Percentiles rank a stretch among this genome's conserved stretches.
phyloP scores from a whole-genome alignment of 2,329 filamentous ascomycete species.

The Tolypocladium ovalisporum region DNA sequence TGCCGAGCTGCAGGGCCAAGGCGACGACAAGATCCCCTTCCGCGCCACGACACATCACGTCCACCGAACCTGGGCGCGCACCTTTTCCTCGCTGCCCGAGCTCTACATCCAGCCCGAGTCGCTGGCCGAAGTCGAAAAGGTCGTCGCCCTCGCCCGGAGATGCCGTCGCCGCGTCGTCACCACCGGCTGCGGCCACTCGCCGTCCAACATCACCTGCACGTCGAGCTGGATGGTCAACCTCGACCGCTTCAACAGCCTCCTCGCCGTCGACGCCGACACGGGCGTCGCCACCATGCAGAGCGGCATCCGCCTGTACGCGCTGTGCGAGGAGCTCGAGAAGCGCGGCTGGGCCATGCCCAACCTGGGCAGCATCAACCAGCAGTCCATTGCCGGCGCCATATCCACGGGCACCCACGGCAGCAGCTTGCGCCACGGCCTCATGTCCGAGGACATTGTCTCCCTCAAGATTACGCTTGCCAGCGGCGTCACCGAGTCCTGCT shows the following conservation, averaged over 20 bases:
- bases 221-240: constrained; percentile 92
- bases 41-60: constrained; percentile 60
- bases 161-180: constrained; percentile 75
- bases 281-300: constrained; percentile 68
- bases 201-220: constrained; percentile 83
- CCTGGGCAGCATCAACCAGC: constrained; percentile 87
- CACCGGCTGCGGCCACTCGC: constrained; percentile 87
- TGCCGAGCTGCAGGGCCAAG: constrained; percentile 19
- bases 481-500: constrained; percentile 62
- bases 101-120: constrained; percentile 80
- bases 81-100: constrained; percentile 81
- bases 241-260: constrained; percentile 65
- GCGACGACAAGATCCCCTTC: constrained; percentile 51
- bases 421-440: constrained; percentile 69
- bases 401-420: constrained; percentile 90
- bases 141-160: constrained; percentile 67
- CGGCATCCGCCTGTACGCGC: constrained; percentile 70
- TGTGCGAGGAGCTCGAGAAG: constrained; percentile 64
- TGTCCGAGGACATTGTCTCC: constrained; percentile 66
- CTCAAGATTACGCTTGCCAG: constrained; percentile 76
- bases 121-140: constrained; percentile 71
- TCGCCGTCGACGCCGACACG: constrained; percentile 56
- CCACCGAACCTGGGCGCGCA: constrained; percentile 91
- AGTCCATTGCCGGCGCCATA: constrained; percentile 87
- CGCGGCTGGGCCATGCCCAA: constrained; percentile 80